A percentile compares a stretch with the other conserved stretches of the same genome.
Evolutionary conservation across 768 basidiomycete species (phyloP).

Genomic region (Chalciporus pseudorubinellus): DNA sequence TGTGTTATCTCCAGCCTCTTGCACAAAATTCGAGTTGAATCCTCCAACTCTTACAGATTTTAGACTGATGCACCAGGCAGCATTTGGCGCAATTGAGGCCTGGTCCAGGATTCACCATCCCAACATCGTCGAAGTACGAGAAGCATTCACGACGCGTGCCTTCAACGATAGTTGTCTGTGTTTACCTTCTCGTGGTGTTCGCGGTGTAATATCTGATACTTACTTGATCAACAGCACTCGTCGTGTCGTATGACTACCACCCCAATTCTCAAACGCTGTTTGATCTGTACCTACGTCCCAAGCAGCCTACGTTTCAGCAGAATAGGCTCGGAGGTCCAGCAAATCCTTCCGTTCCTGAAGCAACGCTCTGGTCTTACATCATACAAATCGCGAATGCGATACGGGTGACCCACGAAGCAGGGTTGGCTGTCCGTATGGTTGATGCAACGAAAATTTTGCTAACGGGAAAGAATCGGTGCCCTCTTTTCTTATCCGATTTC

Average conservation of each 20-base stretch:
- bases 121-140: constrained; percentile 74
- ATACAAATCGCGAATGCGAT: constrained; percentile 87
- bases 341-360: constrained; percentile 56
- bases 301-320: constrained; percentile 37
- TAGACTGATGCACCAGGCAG: constrained; percentile 75
- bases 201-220: constrained; percentile 5
- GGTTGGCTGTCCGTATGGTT: constrained; percentile 75
- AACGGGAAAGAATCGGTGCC: constrained; percentile 84
- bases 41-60: constrained; percentile 54
- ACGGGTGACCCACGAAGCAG: constrained; percentile 79
- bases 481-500: background rate
- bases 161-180: constrained; percentile 88
- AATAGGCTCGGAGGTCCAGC: constrained; percentile 35
- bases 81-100: constrained; percentile 77
- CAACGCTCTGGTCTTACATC: constrained; percentile 88
- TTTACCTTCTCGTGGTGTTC: constrained; percentile 3
- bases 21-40: background rate
- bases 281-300: constrained; percentile 71
- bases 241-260: constrained; percentile 89
- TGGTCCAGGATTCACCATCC: constrained; percentile 89
- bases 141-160: constrained; percentile 92
- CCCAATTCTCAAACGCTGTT: constrained; percentile 79
- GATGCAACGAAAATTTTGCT: constrained; percentile 86
- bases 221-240: constrained; percentile 57
- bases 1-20: constrained; percentile 29